Conservation (phyloP, 805 yeast species). For the Starmera quercuum region DNA sequence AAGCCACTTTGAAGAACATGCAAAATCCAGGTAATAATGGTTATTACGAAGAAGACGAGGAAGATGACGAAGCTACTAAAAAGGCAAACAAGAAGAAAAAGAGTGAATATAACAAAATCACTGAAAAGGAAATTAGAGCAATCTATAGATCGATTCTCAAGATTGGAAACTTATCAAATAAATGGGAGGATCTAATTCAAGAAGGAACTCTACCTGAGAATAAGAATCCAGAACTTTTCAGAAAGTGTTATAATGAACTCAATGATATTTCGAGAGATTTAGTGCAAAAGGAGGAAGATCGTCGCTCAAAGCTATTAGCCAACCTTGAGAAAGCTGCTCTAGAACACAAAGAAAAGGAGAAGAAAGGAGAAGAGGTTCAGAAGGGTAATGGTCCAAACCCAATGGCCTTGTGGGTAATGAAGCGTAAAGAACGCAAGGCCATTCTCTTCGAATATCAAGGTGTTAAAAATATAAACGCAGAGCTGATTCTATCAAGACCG, state of each 20-base stretch:
- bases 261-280: slow-evolving; percentile 51
- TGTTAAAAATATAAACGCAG: slow-evolving; percentile 88
- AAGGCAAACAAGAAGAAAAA: slow-evolving; percentile 25
- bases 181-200: slow-evolving; percentile 79
- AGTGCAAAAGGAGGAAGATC: slow-evolving; percentile 57
- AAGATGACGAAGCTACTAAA: slow-evolving; percentile 27
- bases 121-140: slow-evolving; percentile 82
- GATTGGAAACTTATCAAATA: slow-evolving; percentile 68
- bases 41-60: slow-evolving; percentile 32
- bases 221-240: slow-evolving; percentile 72
- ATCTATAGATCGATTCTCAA: slow-evolving; percentile 77
- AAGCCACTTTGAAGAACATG: slow-evolving; percentile 61
- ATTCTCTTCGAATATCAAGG: slow-evolving; percentile 82
- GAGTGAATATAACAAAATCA: slow-evolving; percentile 46
- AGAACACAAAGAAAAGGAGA: slow-evolving; percentile 42
- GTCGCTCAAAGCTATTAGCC: slow-evolving; percentile 46
- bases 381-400: slow-evolving; percentile 31
- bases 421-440: slow-evolving; percentile 83
- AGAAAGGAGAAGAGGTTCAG: slow-evolving; percentile 23
- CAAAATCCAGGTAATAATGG: slow-evolving; percentile 37
- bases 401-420: slow-evolving; percentile 47
- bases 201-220: slow-evolving; percentile 86
- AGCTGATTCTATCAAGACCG: slow-evolving; percentile 74
- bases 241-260: slow-evolving; percentile 70
- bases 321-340: slow-evolving; percentile 54